Percentiles rank a stretch among this genome's conserved stretches.
Evolutionary conservation across 2,329 filamentous ascomycete genomes (phyloP).

Genomic region (Penicillium sp.): DNA sequence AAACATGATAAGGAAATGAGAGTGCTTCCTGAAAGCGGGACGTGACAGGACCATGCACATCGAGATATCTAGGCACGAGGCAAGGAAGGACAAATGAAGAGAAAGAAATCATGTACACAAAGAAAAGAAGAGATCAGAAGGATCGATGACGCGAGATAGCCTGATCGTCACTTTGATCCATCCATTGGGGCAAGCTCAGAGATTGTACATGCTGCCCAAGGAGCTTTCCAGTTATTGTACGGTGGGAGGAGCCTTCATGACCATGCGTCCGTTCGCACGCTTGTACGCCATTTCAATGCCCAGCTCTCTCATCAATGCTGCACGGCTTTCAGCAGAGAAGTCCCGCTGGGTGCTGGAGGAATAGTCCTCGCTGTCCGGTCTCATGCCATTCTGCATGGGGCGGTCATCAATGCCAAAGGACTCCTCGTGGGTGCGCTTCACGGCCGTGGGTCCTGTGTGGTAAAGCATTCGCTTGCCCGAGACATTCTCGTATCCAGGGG

Average conservation of each 20-base stretch:
- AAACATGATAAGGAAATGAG: slow-evolving; percentile 6
- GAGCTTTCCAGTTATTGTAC: slow-evolving; percentile 6
- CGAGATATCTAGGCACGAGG: slow-evolving; percentile 9
- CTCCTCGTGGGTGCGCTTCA: slow-evolving; percentile 37
- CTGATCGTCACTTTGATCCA: too few relatives aligned
- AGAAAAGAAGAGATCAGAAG: background rate
- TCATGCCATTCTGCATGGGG: slow-evolving; percentile 42
- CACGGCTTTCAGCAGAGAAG: slow-evolving; percentile 23
- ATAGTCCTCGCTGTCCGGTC: slow-evolving; percentile 33
- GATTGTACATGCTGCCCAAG: too few relatives aligned
- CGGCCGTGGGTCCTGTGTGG: slow-evolving; percentile 24
- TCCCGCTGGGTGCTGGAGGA: slow-evolving; percentile 22
- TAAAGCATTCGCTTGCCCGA: slow-evolving; percentile 29
- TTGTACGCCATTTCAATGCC: slow-evolving; percentile 32
- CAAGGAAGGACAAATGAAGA: slow-evolving; percentile 4
- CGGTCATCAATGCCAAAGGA: slow-evolving; percentile 38
- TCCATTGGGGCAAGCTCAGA: too few relatives aligned
- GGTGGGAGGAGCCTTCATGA: slow-evolving; percentile 28
- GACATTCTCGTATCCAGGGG: slow-evolving; percentile 21
- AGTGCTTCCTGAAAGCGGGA: background rate
- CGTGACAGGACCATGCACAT: slow-evolving; percentile 6
- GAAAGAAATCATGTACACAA: slow-evolving; percentile 19
- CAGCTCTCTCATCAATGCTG: slow-evolving; percentile 22
- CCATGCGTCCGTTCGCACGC: slow-evolving; percentile 33
- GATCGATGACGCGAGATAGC: too few relatives aligned